Conservation (phyloP, 2,329 filamentous ascomycete genomes). For the Alternaria dauci region DNA sequence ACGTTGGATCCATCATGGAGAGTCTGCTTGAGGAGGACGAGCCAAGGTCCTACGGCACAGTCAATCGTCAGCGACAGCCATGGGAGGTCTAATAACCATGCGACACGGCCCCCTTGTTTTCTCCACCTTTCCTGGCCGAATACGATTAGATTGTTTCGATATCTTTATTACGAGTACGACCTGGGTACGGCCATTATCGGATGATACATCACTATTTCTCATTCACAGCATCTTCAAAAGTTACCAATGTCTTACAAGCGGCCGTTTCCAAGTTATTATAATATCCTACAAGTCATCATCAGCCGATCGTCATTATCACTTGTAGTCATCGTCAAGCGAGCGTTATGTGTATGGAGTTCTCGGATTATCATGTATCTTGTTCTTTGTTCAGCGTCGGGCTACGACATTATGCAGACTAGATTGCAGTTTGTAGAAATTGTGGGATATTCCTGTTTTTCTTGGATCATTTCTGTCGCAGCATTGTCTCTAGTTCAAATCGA, state of each 20-base stretch:
- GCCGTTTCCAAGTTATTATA: neutral
- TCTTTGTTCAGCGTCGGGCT: neutral
- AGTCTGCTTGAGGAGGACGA: constrained; percentile 49
- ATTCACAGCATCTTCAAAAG: neutral
- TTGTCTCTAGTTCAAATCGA: neutral
- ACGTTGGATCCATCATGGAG: constrained; percentile 68
- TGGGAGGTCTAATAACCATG: constrained; percentile 20
- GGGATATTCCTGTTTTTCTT: neutral
- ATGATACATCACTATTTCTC: neutral
- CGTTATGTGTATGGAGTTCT: neutral
- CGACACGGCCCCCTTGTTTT: neutral
- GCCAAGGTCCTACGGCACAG: constrained; percentile 37
- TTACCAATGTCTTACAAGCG: neutral
- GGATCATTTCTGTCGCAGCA: neutral
- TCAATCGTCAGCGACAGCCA: constrained; percentile 25
- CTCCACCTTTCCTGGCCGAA: neutral
- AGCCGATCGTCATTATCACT: neutral
- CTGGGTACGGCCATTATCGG: neutral
- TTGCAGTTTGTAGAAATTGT: constrained; percentile 3
- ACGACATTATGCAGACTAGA: constrained; percentile 15
- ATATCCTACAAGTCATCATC: neutral
- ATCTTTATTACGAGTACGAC: constrained; percentile 1
- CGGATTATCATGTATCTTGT: neutral
- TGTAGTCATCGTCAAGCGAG: constrained; percentile 4
- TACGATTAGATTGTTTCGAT: neutral